Base-by-base conservation (phyloP, 768 basidiomycete species). In the Serpula lacrymans region DNA sequence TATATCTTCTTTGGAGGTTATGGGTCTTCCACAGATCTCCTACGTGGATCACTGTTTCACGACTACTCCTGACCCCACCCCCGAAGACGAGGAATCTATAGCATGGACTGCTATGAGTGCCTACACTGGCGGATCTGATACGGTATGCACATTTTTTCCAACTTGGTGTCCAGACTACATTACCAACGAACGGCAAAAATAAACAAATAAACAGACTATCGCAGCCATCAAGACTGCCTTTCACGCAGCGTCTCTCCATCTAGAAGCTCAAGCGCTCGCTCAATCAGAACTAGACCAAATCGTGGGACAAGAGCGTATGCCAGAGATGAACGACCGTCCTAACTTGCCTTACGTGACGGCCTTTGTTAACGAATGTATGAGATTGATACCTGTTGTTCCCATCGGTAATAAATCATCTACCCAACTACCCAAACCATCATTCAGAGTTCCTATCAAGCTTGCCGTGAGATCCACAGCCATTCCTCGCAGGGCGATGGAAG, bases 251-350 rank as follows among this genome's bases (percentile, higher is more conserved):
- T n/a, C 21, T 35, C 37, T 39, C n/a, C 8, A 46, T 16, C 45
- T 28, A 13, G 44, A 45, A 16, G 38, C 26, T 9, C 44, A 45
- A 29, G 12, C 6, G 10, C 17, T n/a, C 11, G 44, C 44, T 9
- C 47, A 46, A 20, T 12, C 16, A 18, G 47, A 48, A 27, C 39
- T 54, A 13, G 53, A 54, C 36, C 5, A 20, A 16, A 34, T 53
- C 21, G 39, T 52, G 12, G 48, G 48, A 20, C 9, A 23, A 9
- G 46, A 42, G 24, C 16, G 49, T 13, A 30, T 55, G 25, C 53
- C 53, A n/a, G n/a, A n/a, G n/a, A n/a, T n/a, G n/a, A n/a, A n/a
- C n/a, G n/a, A n/a, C n/a, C n/a, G 18, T 23, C 14, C 13, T n/a
- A 23, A 22, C 18, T 17, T 46, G 21, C 44, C 27, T n/a, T 29